Conservation (phyloP, 2,329 filamentous ascomycete genomes). For the Calonectria honghensis region DNA sequence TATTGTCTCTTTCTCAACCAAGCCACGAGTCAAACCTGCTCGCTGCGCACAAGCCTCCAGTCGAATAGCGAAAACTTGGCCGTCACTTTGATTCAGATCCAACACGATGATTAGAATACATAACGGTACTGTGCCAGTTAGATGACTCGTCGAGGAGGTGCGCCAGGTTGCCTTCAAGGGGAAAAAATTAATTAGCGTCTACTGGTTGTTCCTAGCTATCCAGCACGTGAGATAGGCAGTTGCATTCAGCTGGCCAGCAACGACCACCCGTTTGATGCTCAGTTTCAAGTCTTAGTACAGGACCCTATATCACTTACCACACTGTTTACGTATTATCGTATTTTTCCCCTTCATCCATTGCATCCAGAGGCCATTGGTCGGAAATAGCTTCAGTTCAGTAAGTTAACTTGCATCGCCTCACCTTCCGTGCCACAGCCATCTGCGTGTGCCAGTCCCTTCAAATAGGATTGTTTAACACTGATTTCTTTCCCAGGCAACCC, state of each 20-base stretch:
- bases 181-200: neutral
- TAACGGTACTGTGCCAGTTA: neutral
- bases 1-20: neutral
- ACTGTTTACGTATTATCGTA: neutral
- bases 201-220: neutral
- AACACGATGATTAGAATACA: neutral
- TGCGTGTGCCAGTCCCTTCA: neutral
- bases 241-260: conserved; percentile 14
- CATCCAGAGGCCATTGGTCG: neutral
- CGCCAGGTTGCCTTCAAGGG: neutral
- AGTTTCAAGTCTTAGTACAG: neutral
- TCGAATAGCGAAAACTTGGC: neutral
- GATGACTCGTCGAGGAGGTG: neutral
- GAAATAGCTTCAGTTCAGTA: conserved; percentile 29
- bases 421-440: neutral
- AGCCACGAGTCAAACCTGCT: neutral
- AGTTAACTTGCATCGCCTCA: conserved; percentile 24
- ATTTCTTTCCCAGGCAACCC: neutral
- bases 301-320: neutral
- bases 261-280: neutral
- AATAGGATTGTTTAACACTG: neutral
- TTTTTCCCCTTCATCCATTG: neutral
- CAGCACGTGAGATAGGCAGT: conserved; percentile 6
- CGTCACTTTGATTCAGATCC: neutral
- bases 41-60: neutral